Base-by-base conservation (phyloP, 73 alveolate species). In the Stentor coeruleus region DNA sequence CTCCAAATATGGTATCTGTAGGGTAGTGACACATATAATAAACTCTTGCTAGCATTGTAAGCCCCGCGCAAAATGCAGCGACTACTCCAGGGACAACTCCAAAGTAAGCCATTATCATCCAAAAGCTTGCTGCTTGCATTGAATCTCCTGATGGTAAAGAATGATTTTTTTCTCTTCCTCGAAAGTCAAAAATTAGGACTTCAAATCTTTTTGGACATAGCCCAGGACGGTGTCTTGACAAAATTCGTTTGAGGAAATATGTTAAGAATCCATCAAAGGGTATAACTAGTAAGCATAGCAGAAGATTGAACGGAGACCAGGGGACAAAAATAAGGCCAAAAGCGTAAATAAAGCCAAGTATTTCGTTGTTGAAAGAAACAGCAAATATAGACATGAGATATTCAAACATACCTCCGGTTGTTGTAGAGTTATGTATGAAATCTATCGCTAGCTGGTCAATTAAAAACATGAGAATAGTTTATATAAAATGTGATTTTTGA, bases 71-170 rank as follows among this genome's bases (percentile, higher is more conserved):
- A 74, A 77, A 84, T 59, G 73, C 4, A 30, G 80, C 79, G 74
- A 59, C 49, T 81, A 59, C 58, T 80, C 72, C 14, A 49, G 74
- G 79, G 60, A 73, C 37, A 77, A 74, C 80, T 74, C 77, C 82
- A 59, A 73, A 75, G 1, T 79, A 55, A 55, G 82, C 40, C 82
- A 83, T 79, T 3, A 89, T 39, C 26, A 81, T 82, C 28, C 89
- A 81, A 89, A 91, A 94, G 74, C 55, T 82, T 0, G 95, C 93
- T n/a, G 96, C 94, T 77, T 94, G 95, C 40, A 91, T 86, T 0
- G 97, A 85, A 86, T 94, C 98, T 4, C 98, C 98, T 77, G 94
- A 86, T n/a, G 98, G 98, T 95, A 94, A 89, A 0, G 97, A 89
- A 37, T 84, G 72, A 72, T 58, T 91, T 35, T 84, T 84, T 81